These are phyloP conservation scores for Arthrobotrys pseudoclavata DNA, from an alignment of 2,329 filamentous ascomycete genomes.

Conservation along the genomic window DNA sequence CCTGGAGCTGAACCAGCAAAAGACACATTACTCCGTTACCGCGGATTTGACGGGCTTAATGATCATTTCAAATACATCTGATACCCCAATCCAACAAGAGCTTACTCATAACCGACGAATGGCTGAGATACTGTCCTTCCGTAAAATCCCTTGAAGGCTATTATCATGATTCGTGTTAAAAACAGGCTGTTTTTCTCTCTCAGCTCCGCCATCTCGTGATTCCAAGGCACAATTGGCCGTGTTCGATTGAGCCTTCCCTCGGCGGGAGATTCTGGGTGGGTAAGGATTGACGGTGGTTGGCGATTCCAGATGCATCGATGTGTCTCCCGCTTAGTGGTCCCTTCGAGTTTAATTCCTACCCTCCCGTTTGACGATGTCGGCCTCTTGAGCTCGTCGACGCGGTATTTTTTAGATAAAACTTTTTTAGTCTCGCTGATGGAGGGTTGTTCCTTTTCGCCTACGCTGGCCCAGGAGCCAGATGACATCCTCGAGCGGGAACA, in stretches of 20 bases:
- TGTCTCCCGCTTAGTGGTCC: conserved; percentile 54
- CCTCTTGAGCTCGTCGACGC: conserved; percentile 33
- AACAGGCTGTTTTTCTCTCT: conserved; percentile 6
- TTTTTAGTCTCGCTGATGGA: conserved; percentile 2
- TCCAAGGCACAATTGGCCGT: conserved; percentile 47
- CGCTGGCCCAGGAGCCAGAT: conserved; percentile 41
- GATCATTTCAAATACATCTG: conserved; percentile 53
- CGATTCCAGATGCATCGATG: conserved; percentile 32
- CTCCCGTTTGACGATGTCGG: conserved; percentile 47
- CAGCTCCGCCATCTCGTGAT: conserved; percentile 59
- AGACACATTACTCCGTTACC: background rate
- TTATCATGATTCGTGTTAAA: background rate
- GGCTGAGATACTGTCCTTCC: conserved; percentile 14
- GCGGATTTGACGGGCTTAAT: conserved; percentile 28
- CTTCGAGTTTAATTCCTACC: conserved; percentile 9
- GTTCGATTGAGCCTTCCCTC: conserved; percentile 19
- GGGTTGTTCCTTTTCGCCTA: conserved; percentile 33
- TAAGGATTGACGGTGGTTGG: conserved; percentile 2
- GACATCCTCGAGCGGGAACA: conserved; percentile 60
- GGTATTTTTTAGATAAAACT: conserved; percentile 20
- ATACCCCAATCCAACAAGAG: conserved; percentile 24
- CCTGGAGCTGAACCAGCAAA: conserved; percentile 30
- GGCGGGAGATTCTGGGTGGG: conserved; percentile 1
- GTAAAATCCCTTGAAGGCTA: conserved; percentile 7
- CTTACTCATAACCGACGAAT: conserved; percentile 52